These are phyloP conservation scores for Apiotrichum sp. DNA, from an alignment of 1,284 basidiomycete genomes.

Conservation along the genomic window DNA sequence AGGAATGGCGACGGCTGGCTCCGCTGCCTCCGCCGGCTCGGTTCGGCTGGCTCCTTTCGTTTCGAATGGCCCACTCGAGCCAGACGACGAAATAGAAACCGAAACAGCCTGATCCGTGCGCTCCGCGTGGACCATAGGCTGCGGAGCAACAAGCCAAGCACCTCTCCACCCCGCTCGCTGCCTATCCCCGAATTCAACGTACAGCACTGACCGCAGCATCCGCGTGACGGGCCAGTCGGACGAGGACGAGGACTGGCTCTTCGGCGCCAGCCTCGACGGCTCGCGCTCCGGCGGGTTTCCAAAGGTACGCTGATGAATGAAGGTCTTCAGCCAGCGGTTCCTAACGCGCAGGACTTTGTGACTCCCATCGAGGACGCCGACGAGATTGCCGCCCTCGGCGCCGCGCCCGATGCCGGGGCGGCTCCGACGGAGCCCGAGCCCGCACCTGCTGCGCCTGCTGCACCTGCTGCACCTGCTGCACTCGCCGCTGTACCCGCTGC, in stretches of 20 bases:
- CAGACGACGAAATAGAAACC: no score
- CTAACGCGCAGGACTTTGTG: conserved; percentile 38
- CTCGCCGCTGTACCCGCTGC: conserved; percentile 43
- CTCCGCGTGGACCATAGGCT: no score
- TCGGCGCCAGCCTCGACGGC: conserved; percentile 44
- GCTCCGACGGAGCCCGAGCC: conserved; percentile 8
- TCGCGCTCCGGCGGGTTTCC: conserved; percentile 43
- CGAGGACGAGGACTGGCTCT: conserved; percentile 47
- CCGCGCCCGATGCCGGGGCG: not conserved
- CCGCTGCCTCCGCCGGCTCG: no score
- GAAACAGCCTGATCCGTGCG: no score
- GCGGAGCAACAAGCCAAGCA: no score
- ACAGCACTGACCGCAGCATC: conserved; percentile 29
- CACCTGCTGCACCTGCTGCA: conserved; percentile 44
- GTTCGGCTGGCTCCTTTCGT: no score
- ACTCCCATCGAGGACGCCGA: conserved; percentile 25
- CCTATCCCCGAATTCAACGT: not conserved
- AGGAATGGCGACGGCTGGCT: no score
- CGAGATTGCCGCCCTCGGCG: conserved; percentile 3
- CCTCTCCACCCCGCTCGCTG: no score
- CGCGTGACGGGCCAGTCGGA: conserved; percentile 42
- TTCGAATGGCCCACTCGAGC: no score
- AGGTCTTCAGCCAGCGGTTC: not conserved
- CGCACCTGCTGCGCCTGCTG: conserved; percentile 9
- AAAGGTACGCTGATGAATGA: conserved; percentile 25